A percentile compares a stretch with the other conserved stretches of the same genome.
These are phyloP conservation scores for Flaveria ramosissima DNA, from an alignment of 129 eudicot species.

Conservation along the genomic window DNA sequence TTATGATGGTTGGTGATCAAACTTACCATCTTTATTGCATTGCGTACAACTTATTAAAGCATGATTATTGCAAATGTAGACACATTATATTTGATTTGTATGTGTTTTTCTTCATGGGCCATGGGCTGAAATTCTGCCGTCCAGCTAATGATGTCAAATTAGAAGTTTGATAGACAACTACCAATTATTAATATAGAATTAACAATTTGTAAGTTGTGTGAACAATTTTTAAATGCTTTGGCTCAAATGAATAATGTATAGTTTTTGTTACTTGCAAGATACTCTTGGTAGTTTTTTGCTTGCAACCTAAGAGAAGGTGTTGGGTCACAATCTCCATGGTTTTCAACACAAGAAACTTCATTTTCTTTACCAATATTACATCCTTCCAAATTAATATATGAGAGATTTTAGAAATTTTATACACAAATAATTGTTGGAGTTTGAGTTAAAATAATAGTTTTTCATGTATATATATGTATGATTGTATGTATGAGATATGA, in stretches of 20 bases:
- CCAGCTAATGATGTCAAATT: background rate
- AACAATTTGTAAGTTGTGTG: too few species aligned
- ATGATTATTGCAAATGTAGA: background rate
- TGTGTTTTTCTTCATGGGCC: background rate
- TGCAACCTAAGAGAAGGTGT: slow-evolving; percentile 37
- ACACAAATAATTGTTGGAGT: background rate
- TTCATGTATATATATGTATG: too few species aligned
- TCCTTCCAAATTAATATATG: background rate
- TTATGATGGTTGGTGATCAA: background rate
- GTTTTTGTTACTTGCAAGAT: slow-evolving; percentile 18
- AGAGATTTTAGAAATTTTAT: background rate
- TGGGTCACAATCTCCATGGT: slow-evolving; percentile 33
- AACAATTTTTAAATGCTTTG: too few species aligned
- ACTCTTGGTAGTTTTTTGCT: slow-evolving; percentile 32
- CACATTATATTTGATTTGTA: background rate
- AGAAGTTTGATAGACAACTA: background rate
- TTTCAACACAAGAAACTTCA: slow-evolving; percentile 16
- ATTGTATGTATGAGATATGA: too few species aligned
- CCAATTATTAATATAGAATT: background rate
- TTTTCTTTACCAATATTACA: slow-evolving; percentile 14
- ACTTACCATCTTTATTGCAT: background rate
- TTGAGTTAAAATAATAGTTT: background rate
- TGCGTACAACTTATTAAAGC: background rate
- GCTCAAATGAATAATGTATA: background rate
- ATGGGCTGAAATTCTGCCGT: slow-evolving; percentile 1